Percentiles rank a stretch among this genome's conserved stretches.
phyloP scores from a whole-genome alignment of 2,329 filamentous ascomycete genomes.

The Scytalidium lignicola region DNA sequence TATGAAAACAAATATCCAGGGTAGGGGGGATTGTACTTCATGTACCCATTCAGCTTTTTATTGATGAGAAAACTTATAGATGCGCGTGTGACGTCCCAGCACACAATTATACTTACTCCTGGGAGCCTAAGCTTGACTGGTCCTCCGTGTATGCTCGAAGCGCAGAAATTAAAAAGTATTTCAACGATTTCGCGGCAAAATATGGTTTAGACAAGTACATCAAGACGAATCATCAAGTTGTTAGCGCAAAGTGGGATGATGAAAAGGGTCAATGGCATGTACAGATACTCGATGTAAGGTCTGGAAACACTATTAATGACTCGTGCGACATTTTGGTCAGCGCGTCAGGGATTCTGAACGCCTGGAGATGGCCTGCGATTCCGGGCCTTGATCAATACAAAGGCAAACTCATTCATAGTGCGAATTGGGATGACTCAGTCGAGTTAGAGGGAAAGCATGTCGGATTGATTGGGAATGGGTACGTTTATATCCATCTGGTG shows the following conservation, averaged over 20 bases:
- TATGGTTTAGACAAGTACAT: conserved; percentile 34
- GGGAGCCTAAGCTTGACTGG: conserved; percentile 52
- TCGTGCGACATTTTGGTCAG: neutral
- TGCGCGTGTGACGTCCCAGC: conserved; percentile 39
- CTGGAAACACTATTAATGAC: neutral
- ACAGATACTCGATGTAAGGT: conserved; percentile 29
- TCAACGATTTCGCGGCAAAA: neutral
- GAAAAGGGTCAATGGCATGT: conserved; percentile 42
- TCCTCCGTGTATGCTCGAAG: conserved; percentile 23
- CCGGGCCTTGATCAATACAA: conserved; percentile 45
- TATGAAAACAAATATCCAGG: conserved; percentile 35
- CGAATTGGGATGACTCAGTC: conserved; percentile 47
- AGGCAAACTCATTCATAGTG: conserved; percentile 49
- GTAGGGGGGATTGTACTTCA: neutral
- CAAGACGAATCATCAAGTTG: conserved; percentile 48
- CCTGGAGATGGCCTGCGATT: conserved; percentile 46
- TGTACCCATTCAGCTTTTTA: neutral
- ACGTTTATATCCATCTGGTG: neutral
- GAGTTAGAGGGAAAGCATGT: conserved; percentile 42
- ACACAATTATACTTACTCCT: conserved; percentile 52
- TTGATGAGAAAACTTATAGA: neutral
- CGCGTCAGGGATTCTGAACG: neutral
- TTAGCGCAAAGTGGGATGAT: conserved; percentile 49
- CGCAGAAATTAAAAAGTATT: neutral
- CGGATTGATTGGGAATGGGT: conserved; percentile 48